phyloP scores from a whole-genome alignment of 2,329 filamentous ascomycete genomes.

The Nannizziopsis arthrosporioides region DNA sequence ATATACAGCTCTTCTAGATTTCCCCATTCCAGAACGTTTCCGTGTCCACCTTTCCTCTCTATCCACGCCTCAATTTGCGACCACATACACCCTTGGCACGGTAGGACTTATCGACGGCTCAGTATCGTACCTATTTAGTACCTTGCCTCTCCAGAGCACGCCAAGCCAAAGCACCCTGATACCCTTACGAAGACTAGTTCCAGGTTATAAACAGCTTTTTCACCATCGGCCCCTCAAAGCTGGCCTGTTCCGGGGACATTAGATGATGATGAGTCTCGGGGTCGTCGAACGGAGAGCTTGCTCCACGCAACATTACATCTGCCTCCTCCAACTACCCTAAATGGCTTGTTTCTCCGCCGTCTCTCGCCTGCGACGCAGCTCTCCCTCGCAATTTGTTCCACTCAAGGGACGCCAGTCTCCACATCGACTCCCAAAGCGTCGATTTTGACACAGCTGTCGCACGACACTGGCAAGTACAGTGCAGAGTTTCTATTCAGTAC shows the following conservation, averaged over 20 bases:
- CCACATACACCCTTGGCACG: conserved; percentile 81
- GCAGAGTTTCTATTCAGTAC: conserved; percentile 86
- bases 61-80: conserved; percentile 83
- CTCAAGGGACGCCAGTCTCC: conserved; percentile 30
- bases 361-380: conserved; percentile 67
- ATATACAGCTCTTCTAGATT: conserved; percentile 65
- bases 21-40: conserved; percentile 71
- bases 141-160: conserved; percentile 57
- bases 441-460: conserved; percentile 40
- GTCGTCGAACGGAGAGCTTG: conserved; percentile 30
- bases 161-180: conserved; percentile 61
- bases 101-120: conserved; percentile 89
- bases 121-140: conserved; percentile 93
- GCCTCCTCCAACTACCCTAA: conserved; percentile 66
- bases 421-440: conserved; percentile 37
- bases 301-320: conserved; percentile 37
- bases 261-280: background rate
- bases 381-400: conserved; percentile 51
- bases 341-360: conserved; percentile 71
- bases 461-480: conserved; percentile 76
- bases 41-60: conserved; percentile 82
- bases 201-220: conserved; percentile 67
- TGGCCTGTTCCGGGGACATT: conserved; percentile 11
- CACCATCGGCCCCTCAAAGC: conserved; percentile 27
- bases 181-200: conserved; percentile 63